Base-by-base conservation (phyloP, 2,329 filamentous ascomycete genomes). In the Chaetomiaceae sp. region DNA sequence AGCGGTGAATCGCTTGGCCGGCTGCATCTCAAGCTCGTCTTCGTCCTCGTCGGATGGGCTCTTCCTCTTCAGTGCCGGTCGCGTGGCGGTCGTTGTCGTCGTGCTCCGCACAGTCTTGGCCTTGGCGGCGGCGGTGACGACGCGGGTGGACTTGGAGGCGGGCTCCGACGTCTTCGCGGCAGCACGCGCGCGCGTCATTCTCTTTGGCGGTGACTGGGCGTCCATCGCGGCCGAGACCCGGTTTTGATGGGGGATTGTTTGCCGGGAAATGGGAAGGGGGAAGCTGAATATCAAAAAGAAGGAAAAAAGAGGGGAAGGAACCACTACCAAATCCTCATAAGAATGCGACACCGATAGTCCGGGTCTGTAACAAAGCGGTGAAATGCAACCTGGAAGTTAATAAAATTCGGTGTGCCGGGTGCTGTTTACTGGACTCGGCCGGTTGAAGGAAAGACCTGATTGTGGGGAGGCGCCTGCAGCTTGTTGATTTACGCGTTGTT, bases 151-250 rank as follows among this genome's bases (percentile, higher is more conserved):
- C 59, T 73, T 73, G 31, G 57, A 43, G 33, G 60, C 55, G 20
- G 61, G 58, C 42, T 63, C 60, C 20, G 58, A 51, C 19, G 61
- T 63, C 56, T 69, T 71, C 33, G 70, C 69, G 42, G 72, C 71
- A 52, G 70, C 72, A 58, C 71, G 62, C 39, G 73, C 71, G 58
- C 79, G 75, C 55, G 79, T 82, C 61, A 82, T 73, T 57, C 79
- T 76, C 67, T 81, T 81, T 31, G 79, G 79, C 45, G 79, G 78
- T 52, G 77, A 81, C 57, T 70, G 65, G 46, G 68, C 67, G 57
- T 78, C 75, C 78, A 82, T 81, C 56, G 45, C 70, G 54, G 27
- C 7, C n/a, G n/a, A 14, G 5, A 17, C 4, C 50, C 25, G 23
- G 34, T n/a, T 13, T 16, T 39, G 19, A n/a, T 27, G 19, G 5